Conservation (phyloP, 1,139 yeast species). For the Hansenula lynferdii region DNA sequence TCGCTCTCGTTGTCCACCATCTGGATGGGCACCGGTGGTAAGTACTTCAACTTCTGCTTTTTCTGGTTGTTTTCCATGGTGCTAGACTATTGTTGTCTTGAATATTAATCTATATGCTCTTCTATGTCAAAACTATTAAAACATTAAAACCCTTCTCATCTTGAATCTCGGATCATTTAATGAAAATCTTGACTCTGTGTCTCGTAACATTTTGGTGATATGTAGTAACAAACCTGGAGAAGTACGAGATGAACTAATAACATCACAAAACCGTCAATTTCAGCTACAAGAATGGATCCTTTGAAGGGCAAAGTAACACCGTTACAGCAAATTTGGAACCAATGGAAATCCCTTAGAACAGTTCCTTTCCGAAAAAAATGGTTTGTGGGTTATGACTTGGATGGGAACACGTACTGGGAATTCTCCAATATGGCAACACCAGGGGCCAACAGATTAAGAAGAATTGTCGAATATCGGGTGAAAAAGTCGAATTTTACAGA, state of each 20-base stretch:
- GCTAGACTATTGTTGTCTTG: too few species aligned
- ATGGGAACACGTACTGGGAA: constrained; percentile 86
- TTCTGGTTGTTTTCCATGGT: constrained; percentile 5
- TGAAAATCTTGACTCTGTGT: too few species aligned
- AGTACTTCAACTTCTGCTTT: constrained; percentile 10
- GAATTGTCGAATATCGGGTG: constrained; percentile 34
- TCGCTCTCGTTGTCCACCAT: constrained; percentile 20
- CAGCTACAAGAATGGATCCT: constrained; percentile 31
- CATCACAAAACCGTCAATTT: too few species aligned
- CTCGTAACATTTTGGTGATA: too few species aligned
- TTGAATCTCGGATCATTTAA: too few species aligned
- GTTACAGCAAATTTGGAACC: constrained; percentile 40
- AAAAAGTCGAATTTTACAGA: constrained; percentile 30
- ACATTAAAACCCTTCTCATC: too few species aligned
- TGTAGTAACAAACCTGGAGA: too few species aligned
- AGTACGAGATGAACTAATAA: too few species aligned
- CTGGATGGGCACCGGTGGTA: constrained; percentile 26
- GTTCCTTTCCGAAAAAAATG: constrained; percentile 59
- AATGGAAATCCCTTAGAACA: constrained; percentile 55
- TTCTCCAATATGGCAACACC: constrained; percentile 39
- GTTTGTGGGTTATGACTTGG: constrained; percentile 57
- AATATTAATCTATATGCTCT: too few species aligned
- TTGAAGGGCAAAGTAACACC: constrained; percentile 30
- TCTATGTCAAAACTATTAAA: too few species aligned
- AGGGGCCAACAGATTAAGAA: constrained; percentile 16